Evolutionary conservation across 2,329 filamentous ascomycete species (phyloP).

Genomic region (Ophiostoma tasmaniense): DNA sequence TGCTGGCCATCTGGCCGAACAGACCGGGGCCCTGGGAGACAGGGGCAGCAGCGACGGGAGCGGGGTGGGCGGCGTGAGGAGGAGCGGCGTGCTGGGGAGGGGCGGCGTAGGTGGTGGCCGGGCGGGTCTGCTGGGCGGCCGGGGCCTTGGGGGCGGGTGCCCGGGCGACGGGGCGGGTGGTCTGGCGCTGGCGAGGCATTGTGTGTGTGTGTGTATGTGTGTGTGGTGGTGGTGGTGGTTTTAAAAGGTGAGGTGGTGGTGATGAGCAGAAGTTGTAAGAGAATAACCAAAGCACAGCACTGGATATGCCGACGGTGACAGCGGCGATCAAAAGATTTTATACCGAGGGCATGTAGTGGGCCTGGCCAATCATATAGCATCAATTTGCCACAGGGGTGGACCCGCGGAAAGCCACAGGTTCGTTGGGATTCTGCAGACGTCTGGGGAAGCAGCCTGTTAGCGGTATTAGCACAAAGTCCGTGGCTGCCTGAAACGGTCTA

Average conservation of each 20-base stretch:
- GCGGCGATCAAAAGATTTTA: conserved; percentile 14
- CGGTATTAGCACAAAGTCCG: neutral
- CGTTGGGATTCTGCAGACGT: conserved; percentile 2
- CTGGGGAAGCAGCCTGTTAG: neutral
- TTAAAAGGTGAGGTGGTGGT: neutral
- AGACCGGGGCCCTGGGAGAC: conserved; percentile 66
- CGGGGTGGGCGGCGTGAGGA: conserved; percentile 32
- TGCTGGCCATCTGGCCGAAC: conserved; percentile 94
- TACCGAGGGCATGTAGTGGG: conserved; percentile 15
- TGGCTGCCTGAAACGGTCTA: neutral
- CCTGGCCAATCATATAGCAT: conserved; percentile 17
- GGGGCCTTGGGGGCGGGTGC: conserved; percentile 47
- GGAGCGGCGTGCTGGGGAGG: conserved; percentile 23
- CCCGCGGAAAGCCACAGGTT: neutral
- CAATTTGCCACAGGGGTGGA: conserved; percentile 20
- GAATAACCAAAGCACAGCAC: neutral
- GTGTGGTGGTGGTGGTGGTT: neutral
- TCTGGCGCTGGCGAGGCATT: conserved; percentile 74
- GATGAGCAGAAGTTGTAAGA: neutral
- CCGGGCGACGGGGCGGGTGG: conserved; percentile 53
- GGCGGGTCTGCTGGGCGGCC: conserved; percentile 51
- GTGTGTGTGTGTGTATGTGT: neutral
- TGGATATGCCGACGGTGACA: neutral
- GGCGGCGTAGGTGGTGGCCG: conserved; percentile 59
- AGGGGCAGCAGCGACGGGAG: conserved; percentile 37